phyloP scores from a whole-genome alignment of 78 protist species.

The Trichosphaerium sp. region DNA sequence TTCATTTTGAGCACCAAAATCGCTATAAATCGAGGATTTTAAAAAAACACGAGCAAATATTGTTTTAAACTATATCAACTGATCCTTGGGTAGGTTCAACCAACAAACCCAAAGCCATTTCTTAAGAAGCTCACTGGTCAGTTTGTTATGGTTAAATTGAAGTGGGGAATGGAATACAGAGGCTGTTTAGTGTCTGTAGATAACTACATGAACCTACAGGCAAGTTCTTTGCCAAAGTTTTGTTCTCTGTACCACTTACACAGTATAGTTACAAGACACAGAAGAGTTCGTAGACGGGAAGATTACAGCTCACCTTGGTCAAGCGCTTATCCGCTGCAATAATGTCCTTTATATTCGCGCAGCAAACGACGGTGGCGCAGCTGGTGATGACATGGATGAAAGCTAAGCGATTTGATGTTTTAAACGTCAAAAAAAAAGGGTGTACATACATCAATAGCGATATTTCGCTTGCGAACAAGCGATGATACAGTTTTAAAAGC shows the following conservation, averaged over 20 bases:
- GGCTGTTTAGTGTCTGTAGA: conserved; percentile 58
- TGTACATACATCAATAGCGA: too few relatives aligned
- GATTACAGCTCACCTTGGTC: conserved; percentile 55
- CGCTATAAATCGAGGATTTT: too few relatives aligned
- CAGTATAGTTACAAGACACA: conserved; percentile 23
- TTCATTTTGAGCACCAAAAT: too few relatives aligned
- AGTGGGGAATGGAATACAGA: conserved; percentile 89
- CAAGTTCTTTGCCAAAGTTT: not conserved
- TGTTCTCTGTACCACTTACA: not conserved
- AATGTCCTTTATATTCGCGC: not conserved
- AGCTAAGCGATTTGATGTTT: too few relatives aligned
- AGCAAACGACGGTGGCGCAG: too few relatives aligned
- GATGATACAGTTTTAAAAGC: too few relatives aligned
- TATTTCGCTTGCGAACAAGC: too few relatives aligned
- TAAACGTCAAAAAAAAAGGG: too few relatives aligned
- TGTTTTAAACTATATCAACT: too few relatives aligned
- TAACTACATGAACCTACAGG: conserved; percentile 71
- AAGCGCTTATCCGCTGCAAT: conserved; percentile 40
- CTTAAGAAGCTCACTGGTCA: conserved; percentile 51
- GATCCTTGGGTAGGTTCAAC: too few relatives aligned
- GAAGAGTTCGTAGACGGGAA: conserved; percentile 67
- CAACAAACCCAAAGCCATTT: conserved; percentile 82
- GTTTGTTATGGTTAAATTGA: conserved; percentile 58
- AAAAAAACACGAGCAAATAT: too few relatives aligned
- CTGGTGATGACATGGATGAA: too few relatives aligned